Evolutionary conservation across 257 asterid genomes (phyloP).

Genomic region (Scutellaria minor): DNA sequence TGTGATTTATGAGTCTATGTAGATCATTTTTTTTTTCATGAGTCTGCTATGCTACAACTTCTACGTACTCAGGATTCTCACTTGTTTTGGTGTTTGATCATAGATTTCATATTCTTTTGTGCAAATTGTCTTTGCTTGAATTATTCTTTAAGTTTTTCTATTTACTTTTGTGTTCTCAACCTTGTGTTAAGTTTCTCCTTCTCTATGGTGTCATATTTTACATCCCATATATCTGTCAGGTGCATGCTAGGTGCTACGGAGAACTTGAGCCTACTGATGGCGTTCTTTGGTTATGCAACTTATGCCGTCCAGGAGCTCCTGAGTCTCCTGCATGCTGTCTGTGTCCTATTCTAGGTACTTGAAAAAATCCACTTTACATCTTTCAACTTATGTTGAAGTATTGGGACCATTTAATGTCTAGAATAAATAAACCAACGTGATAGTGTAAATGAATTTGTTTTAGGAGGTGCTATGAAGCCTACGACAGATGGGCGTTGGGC

Average conservation of each 20-base stretch:
- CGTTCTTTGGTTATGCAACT: conserved; percentile 95
- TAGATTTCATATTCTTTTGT: conserved; percentile 11
- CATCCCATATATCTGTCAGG: conserved; percentile 57
- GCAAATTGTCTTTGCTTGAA: background rate
- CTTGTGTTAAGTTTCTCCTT: background rate
- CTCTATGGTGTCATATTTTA: conserved; percentile 14
- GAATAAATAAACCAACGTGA: conserved; percentile 27
- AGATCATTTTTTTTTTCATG: conserved; percentile 16
- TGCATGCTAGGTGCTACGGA: conserved; percentile 98
- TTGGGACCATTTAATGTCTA: conserved; percentile 33
- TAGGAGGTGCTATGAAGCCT: conserved; percentile 99
- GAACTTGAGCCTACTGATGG: conserved; percentile 84
- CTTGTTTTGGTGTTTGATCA: conserved; percentile 30
- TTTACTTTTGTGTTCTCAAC: background rate
- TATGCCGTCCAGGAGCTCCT: conserved; percentile 98
- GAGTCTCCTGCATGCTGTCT: conserved; percentile 80
- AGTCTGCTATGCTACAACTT: conserved; percentile 17
- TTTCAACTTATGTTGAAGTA: conserved; percentile 30
- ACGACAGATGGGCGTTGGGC: conserved; percentile 99
- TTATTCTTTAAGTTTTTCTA: background rate
- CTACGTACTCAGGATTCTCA: conserved; percentile 27
- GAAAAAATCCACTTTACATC: conserved; percentile 25
- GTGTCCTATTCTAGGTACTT: conserved; percentile 89
- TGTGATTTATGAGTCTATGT: conserved; percentile 19
- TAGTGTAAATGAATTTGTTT: conserved; percentile 38